phyloP scores from a whole-genome alignment of 257 asterid genomes.

The Solanum microdontum region DNA sequence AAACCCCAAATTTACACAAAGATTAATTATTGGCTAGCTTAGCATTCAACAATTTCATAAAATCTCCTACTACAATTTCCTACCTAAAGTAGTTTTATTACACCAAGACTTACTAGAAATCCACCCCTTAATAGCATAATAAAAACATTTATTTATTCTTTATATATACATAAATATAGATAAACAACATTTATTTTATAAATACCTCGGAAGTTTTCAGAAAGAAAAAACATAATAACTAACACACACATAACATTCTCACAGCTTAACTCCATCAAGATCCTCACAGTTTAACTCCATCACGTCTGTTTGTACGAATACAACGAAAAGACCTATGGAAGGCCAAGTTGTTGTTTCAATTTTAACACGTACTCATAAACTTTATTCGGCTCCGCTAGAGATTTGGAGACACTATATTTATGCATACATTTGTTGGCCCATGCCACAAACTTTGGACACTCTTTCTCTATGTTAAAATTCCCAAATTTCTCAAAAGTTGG shows the following conservation, averaged over 20 bases:
- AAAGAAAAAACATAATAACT: too few relatives aligned
- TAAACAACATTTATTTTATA: too few relatives aligned
- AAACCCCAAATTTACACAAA: not conserved
- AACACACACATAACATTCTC: too few relatives aligned
- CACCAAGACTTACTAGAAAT: not conserved
- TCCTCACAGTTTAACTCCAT: not conserved
- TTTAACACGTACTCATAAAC: not conserved
- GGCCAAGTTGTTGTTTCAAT: not conserved
- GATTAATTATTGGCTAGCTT: not conserved
- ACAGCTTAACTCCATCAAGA: not conserved
- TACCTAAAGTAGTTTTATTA: not conserved
- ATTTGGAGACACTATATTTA: not conserved
- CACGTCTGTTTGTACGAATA: not conserved
- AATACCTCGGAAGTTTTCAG: too few relatives aligned
- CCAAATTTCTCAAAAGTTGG: not conserved
- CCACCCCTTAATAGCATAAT: not conserved
- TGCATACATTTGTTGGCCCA: not conserved
- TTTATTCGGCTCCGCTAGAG: not conserved
- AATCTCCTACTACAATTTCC: not conserved
- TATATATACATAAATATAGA: not conserved
- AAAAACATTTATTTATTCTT: too few relatives aligned
- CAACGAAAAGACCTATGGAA: not conserved
- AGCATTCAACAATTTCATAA: too few relatives aligned
- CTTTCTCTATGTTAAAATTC: not conserved
- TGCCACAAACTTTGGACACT: slow-evolving; percentile 4